These are phyloP conservation scores for Apiospora marii DNA, from an alignment of 2,329 filamentous ascomycete species.

Conservation along the genomic window DNA sequence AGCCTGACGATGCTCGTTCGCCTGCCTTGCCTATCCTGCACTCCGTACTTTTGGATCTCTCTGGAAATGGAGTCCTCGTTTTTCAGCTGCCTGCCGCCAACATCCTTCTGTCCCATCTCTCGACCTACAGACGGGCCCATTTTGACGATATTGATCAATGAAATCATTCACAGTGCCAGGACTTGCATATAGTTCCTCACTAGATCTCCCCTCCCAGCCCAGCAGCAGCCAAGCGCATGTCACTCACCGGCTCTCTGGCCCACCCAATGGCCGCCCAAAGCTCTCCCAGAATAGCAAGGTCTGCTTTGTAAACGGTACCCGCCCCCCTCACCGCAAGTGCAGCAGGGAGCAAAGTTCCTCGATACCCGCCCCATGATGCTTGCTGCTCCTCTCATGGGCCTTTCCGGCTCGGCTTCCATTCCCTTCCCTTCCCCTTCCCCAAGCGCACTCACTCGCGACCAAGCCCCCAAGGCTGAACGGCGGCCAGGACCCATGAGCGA, in stretches of 20 bases:
- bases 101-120: background rate
- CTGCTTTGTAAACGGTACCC: constrained; percentile 23
- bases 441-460: no score
- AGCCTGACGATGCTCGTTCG: no score
- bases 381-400: background rate
- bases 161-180: constrained; percentile 12
- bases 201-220: background rate
- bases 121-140: background rate
- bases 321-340: constrained; percentile 29
- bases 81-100: background rate
- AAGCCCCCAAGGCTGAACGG: background rate
- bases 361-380: constrained; percentile 25
- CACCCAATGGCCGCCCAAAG: background rate
- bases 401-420: constrained; percentile 12
- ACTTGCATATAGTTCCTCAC: constrained; percentile 13
- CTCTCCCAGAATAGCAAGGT: constrained; percentile 20
- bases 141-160: background rate
- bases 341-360: constrained; percentile 29
- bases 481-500: background rate
- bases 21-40: background rate
- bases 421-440: no score
- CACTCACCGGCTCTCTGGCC: constrained; percentile 17
- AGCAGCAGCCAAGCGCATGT: constrained; percentile 12
- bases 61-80: background rate
- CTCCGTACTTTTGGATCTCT: background rate